phyloP scores from a whole-genome alignment of 192 early-diverging fungal genomes.

The Jimgerdemannia lactiflua region DNA sequence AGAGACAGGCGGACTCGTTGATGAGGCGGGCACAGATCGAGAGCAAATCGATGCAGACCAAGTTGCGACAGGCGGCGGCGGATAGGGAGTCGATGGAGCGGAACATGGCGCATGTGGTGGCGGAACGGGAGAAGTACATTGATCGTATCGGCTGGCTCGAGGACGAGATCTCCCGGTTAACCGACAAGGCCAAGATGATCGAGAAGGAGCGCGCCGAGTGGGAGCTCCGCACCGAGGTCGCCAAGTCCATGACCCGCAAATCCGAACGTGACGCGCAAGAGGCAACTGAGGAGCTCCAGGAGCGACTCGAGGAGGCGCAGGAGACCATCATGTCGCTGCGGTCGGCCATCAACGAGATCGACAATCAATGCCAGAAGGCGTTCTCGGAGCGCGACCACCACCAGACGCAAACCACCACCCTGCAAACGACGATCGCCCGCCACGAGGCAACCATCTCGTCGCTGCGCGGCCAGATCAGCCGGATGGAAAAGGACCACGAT shows the following conservation, averaged over 20 bases:
- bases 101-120: constrained; percentile 4
- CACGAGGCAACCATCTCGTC: constrained; percentile 8
- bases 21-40: constrained; percentile 6
- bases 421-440: constrained; percentile 10
- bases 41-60: neutral
- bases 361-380: neutral
- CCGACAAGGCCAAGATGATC: constrained; percentile 2
- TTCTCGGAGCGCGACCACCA: constrained; percentile 1
- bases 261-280: neutral
- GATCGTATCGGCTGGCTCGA: constrained; percentile 3
- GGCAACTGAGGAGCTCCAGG: neutral
- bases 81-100: constrained; percentile 7
- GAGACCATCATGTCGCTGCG: constrained; percentile 4
- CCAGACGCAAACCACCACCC: constrained; percentile 1
- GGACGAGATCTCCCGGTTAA: constrained; percentile 7
- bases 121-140: constrained; percentile 2
- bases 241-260: constrained; percentile 11
- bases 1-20: constrained; percentile 1
- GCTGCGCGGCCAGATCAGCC: constrained; percentile 3
- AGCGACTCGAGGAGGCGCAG: neutral
- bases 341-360: neutral
- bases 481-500: constrained; percentile 8
- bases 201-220: constrained; percentile 15
- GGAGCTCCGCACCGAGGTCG: constrained; percentile 10
- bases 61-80: constrained; percentile 1